Evolutionary conservation across 768 basidiomycete genomes (phyloP).

Genomic region (Kwoniella mangroviensis): DNA sequence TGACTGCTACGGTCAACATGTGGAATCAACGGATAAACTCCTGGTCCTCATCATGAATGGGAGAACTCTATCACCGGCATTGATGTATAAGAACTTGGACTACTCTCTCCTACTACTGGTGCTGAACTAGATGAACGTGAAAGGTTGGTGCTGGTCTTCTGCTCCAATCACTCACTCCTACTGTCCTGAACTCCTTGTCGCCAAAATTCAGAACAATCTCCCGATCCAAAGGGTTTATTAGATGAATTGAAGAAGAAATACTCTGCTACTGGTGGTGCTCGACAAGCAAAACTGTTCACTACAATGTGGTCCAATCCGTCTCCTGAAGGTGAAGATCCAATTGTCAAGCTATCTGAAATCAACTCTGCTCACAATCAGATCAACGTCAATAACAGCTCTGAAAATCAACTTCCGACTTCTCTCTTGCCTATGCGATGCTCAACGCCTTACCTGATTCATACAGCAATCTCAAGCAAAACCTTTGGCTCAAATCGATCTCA

Average conservation of each 20-base stretch:
- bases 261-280: constrained; percentile 20
- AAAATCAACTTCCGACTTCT: background rate
- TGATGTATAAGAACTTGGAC: no score
- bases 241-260: constrained; percentile 9
- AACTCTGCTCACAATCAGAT: constrained; percentile 29
- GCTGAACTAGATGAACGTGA: no score
- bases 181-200: no score
- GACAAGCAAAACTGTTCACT: constrained; percentile 23
- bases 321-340: constrained; percentile 25
- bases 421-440: constrained; percentile 25
- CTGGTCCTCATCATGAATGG: no score
- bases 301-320: constrained; percentile 15
- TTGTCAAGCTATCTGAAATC: constrained; percentile 8
- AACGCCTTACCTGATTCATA: constrained; percentile 27
- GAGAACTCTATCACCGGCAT: no score
- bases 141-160: no score
- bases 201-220: no score
- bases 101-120: no score
- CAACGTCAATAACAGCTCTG: constrained; percentile 7
- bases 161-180: no score
- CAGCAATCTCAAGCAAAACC: constrained; percentile 20
- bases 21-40: no score
- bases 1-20: no score
- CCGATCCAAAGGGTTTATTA: constrained; percentile 10
- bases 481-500: constrained; percentile 21